Percentiles rank a stretch among this genome's conserved stretches.
These are phyloP conservation scores for Rhodomyrtus tomentosa DNA, from an alignment of 345 rosid genomes.

Conservation along the genomic window DNA sequence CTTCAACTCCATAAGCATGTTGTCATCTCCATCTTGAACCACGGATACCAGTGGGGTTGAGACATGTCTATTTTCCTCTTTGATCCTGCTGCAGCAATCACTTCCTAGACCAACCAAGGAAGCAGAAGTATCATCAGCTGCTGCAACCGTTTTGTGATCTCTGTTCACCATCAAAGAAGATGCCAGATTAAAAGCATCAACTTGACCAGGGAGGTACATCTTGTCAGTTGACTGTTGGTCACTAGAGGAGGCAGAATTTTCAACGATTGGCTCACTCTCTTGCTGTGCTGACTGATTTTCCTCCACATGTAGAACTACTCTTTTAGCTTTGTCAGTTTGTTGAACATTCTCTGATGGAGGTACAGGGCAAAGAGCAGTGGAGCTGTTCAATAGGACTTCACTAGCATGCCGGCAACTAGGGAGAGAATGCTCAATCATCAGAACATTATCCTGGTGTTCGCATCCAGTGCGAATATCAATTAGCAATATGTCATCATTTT, in stretches of 20 bases:
- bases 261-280: neutral
- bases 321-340: slow-evolving; percentile 7
- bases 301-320: slow-evolving; percentile 6
- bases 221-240: slow-evolving; percentile 5
- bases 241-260: neutral
- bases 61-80: slow-evolving; percentile 17
- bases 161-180: neutral
- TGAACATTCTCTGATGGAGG: slow-evolving; percentile 10
- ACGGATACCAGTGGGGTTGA: slow-evolving; percentile 5
- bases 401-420: neutral
- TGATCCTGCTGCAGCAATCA: slow-evolving; percentile 4
- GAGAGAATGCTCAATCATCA: slow-evolving; percentile 1
- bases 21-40: slow-evolving; percentile 14
- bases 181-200: slow-evolving; percentile 9
- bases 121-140: slow-evolving; percentile 3
- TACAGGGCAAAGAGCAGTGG: neutral
- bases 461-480: slow-evolving; percentile 4
- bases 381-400: neutral
- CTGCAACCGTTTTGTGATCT: slow-evolving; percentile 6
- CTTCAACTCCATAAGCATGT: slow-evolving; percentile 8
- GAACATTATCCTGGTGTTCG: neutral
- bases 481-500: slow-evolving; percentile 1
- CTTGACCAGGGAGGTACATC: slow-evolving; percentile 15
- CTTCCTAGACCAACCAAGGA: neutral
- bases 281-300: slow-evolving; percentile 1